phyloP scores from a whole-genome alignment of 495 filamentous ascomycete species.

The Bryoglossum gracile region DNA sequence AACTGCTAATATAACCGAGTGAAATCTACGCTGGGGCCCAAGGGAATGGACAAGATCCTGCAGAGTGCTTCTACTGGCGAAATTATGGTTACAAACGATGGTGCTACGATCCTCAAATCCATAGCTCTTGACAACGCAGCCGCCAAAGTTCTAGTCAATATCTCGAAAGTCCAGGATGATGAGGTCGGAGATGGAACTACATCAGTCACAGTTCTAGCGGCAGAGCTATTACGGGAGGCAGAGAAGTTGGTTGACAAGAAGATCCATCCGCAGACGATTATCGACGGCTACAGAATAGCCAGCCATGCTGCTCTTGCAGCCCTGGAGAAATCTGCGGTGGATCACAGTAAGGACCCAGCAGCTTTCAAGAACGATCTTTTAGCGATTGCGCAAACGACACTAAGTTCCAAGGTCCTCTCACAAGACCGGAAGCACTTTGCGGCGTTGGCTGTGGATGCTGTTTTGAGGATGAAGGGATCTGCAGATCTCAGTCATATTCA shows the following conservation, averaged over 20 bases:
- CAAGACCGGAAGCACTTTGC: conserved; percentile 93
- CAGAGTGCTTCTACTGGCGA: conserved; percentile 97
- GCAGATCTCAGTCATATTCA: conserved; percentile 96
- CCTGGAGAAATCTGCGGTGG: conserved; percentile 74
- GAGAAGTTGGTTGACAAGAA: conserved; percentile 96
- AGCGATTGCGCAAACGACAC: conserved; percentile 88
- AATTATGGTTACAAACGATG: conserved; percentile 98
- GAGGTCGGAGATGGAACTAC: conserved; percentile 96
- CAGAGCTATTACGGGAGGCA: conserved; percentile 90
- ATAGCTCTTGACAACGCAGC: conserved; percentile 99
- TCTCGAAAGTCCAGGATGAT: conserved; percentile 98
- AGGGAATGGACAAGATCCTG: conserved; percentile 99
- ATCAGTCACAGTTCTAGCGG: conserved; percentile 82
- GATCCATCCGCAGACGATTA: conserved; percentile 98
- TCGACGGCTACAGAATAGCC: conserved; percentile 97
- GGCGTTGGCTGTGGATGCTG: conserved; percentile 83
- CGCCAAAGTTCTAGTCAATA: conserved; percentile 95
- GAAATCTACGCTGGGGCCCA: conserved; percentile 93
- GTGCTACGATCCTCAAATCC: conserved; percentile 94
- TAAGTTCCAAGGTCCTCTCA: conserved; percentile 93
- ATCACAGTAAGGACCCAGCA: conserved; percentile 74
- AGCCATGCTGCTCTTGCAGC: conserved; percentile 78
- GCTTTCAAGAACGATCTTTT: conserved; percentile 86
- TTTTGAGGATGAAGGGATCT: conserved; percentile 82
- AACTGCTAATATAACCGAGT: conserved; percentile 45